These are phyloP conservation scores for Parafenestella ontariensis DNA, from an alignment of 2,329 filamentous ascomycete species.

Conservation along the genomic window DNA sequence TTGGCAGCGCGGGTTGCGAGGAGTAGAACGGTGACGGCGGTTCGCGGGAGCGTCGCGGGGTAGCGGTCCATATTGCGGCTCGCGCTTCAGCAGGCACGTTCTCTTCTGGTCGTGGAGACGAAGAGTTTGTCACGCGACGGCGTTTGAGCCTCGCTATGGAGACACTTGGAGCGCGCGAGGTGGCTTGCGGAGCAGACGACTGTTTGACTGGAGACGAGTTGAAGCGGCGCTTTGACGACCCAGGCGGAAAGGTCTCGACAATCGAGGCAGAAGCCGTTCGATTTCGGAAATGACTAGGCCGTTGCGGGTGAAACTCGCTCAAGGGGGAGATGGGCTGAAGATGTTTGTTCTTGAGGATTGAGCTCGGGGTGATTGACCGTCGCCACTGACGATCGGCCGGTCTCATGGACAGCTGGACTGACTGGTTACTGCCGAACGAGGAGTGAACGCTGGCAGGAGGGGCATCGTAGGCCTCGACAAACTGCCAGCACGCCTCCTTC, in stretches of 20 bases:
- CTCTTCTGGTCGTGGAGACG: constrained; percentile 25
- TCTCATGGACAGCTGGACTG: constrained; percentile 42
- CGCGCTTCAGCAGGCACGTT: constrained; percentile 28
- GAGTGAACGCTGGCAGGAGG: constrained; percentile 54
- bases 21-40: constrained; percentile 53
- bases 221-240: constrained; percentile 41
- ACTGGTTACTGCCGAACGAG: constrained; percentile 52
- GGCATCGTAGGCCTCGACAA: constrained; percentile 70
- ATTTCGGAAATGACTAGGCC: constrained; percentile 32
- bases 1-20: constrained; percentile 32
- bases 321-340: constrained; percentile 45
- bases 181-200: constrained; percentile 31
- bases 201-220: constrained; percentile 40
- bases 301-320: constrained; percentile 40
- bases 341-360: constrained; percentile 40
- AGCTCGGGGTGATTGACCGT: constrained; percentile 43
- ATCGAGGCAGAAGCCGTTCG: constrained; percentile 41
- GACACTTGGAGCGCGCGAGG: constrained; percentile 48
- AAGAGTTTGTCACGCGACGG: constrained; percentile 52
- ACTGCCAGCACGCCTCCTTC: constrained; percentile 71
- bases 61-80: constrained; percentile 44
- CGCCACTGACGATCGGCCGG: constrained; percentile 45
- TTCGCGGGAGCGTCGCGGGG: constrained; percentile 54
- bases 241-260: constrained; percentile 26
- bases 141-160: constrained; percentile 51